A percentile compares a stretch with the other conserved stretches of the same genome.
Evolutionary conservation across 2,329 filamentous ascomycete genomes (phyloP).

Genomic region (Sporothrix brunneoviolacea): DNA sequence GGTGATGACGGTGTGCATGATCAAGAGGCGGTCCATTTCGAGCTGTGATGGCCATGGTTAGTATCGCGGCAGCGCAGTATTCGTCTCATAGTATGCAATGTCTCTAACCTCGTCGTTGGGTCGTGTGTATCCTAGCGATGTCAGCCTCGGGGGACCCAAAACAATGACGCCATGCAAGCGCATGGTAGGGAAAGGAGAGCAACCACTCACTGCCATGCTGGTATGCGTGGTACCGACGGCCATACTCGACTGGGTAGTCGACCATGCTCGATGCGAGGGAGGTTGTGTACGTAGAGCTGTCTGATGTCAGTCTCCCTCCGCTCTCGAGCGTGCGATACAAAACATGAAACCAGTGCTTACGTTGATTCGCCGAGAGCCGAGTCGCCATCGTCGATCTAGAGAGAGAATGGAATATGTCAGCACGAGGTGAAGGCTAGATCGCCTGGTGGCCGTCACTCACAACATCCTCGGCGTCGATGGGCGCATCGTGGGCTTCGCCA

Average conservation of each 20-base stretch:
- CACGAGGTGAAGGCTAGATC: neutral
- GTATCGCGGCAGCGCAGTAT: neutral
- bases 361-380: conserved; percentile 12
- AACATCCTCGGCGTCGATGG: conserved; percentile 12
- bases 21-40: conserved; percentile 17
- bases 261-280: conserved; percentile 25
- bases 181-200: too few relatives aligned
- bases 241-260: conserved; percentile 28
- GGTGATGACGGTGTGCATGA: conserved; percentile 14
- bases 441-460: neutral
- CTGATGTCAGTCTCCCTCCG: neutral
- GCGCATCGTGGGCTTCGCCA: neutral
- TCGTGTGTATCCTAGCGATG: conserved; percentile 24
- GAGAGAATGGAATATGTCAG: neutral
- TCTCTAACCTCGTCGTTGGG: conserved; percentile 32
- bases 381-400: conserved; percentile 8
- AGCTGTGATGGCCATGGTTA: neutral
- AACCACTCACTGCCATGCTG: conserved; percentile 25
- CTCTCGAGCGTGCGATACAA: neutral
- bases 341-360: neutral
- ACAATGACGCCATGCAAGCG: neutral
- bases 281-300: conserved; percentile 20
- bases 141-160: neutral
- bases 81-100: neutral
- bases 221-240: conserved; percentile 32